Conservation (phyloP, 2,329 filamentous ascomycete species). For the Penicillium sp. region DNA sequence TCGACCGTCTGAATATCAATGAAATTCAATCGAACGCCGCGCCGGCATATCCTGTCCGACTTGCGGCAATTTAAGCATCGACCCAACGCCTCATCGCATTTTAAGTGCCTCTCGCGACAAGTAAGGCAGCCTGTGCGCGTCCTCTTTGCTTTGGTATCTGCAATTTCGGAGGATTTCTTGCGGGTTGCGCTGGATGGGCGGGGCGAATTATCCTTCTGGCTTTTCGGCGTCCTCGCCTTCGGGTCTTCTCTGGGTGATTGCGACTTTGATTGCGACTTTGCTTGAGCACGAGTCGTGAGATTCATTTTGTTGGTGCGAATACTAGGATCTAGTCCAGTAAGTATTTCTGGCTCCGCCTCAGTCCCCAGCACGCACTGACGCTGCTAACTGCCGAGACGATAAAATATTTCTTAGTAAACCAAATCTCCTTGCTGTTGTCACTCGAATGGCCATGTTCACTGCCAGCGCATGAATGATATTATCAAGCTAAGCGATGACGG, state of each 20-base stretch:
- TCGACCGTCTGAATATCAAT: slow-evolving; percentile 76
- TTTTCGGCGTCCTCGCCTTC: slow-evolving; percentile 15
- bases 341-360: slow-evolving; percentile 10
- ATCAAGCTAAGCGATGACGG: not conserved
- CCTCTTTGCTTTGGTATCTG: slow-evolving; percentile 68
- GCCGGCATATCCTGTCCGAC: slow-evolving; percentile 79
- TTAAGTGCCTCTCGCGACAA: slow-evolving; percentile 83
- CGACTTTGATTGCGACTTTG: slow-evolving; percentile 10
- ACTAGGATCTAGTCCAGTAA: not conserved
- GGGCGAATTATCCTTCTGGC: slow-evolving; percentile 18
- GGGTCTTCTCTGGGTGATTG: slow-evolving; percentile 9
- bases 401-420: slow-evolving; percentile 16
- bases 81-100: slow-evolving; percentile 76
- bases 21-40: slow-evolving; percentile 85
- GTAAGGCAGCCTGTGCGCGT: slow-evolving; percentile 90
- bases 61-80: slow-evolving; percentile 79
- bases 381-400: slow-evolving; percentile 6
- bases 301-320: slow-evolving; percentile 13
- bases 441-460: slow-evolving; percentile 27
- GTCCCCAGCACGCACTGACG: slow-evolving; percentile 19
- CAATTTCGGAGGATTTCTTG: slow-evolving; percentile 23
- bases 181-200: slow-evolving; percentile 18
- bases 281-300: slow-evolving; percentile 15
- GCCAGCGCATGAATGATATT: not conserved
- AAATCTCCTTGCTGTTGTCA: slow-evolving; percentile 11